A percentile compares a stretch with the other conserved stretches of the same genome.
phyloP scores from a whole-genome alignment of 2,329 filamentous ascomycete species.

The Blastomyces parvus region DNA sequence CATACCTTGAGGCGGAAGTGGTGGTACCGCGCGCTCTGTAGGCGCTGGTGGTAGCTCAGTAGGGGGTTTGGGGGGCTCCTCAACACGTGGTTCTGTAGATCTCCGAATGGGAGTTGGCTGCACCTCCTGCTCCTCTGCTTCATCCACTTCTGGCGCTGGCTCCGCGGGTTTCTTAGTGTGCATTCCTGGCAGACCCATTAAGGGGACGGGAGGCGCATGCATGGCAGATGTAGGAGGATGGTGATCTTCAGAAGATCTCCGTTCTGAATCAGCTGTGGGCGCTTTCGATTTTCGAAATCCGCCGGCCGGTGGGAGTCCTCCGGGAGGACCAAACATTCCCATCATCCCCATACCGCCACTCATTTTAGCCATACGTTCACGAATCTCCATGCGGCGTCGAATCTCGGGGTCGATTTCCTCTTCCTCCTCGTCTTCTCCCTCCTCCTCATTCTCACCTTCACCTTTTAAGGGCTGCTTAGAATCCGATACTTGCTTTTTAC shows the following conservation, averaged over 20 bases:
- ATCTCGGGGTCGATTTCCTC: conserved; percentile 76
- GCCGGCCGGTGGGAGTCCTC: conserved; percentile 38
- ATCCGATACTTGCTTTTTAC: conserved; percentile 5
- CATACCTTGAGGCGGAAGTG: conserved; percentile 44
- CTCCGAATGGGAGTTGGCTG: conserved; percentile 25
- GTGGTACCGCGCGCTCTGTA: conserved; percentile 34
- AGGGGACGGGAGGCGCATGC: conserved; percentile 40
- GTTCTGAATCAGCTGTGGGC: conserved; percentile 26
- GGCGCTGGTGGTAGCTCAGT: conserved; percentile 28
- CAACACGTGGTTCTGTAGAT: conserved; percentile 16
- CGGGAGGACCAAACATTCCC: conserved; percentile 71
- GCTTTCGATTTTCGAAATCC: conserved; percentile 39
- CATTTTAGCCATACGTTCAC: conserved; percentile 97
- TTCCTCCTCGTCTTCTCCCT: conserved; percentile 43
- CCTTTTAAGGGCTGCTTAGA: conserved; percentile 32
- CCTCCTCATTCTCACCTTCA: conserved; percentile 38
- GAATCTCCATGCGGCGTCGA: conserved; percentile 73
- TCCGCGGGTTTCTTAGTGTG: conserved; percentile 43
- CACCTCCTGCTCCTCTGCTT: conserved; percentile 47
- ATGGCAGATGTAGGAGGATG: conserved; percentile 20
- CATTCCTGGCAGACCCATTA: conserved; percentile 58
- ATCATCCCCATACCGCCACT: conserved; percentile 96
- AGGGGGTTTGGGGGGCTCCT: conserved; percentile 31
- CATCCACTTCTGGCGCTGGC: conserved; percentile 39
- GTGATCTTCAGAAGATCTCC: conserved; percentile 25